Evolutionary conservation across 2,329 filamentous ascomycete genomes (phyloP).

Genomic region (Sphaerostilbella broomeana): DNA sequence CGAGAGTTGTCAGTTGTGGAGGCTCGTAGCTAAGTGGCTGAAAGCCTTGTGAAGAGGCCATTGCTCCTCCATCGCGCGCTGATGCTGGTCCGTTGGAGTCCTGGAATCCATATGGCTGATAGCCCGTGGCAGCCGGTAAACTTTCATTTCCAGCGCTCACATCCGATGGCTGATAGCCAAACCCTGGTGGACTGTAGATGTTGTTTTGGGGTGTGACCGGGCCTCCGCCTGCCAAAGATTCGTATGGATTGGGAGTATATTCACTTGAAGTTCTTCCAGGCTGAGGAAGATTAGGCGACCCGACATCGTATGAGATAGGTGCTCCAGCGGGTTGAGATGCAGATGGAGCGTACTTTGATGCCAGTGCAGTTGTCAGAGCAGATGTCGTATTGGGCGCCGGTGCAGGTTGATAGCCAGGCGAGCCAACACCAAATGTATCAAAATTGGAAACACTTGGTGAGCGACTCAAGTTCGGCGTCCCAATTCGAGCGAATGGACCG

Average conservation of each 20-base stretch:
- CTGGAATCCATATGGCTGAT: conserved; percentile 23
- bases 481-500: conserved; percentile 77
- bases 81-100: conserved; percentile 1
- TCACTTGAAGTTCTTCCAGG: conserved; percentile 26
- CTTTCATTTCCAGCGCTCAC: conserved; percentile 3
- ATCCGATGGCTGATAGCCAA: conserved; percentile 22
- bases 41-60: conserved; percentile 28
- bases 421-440: conserved; percentile 63
- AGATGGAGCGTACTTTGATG: conserved; percentile 30
- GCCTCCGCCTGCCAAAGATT: conserved; percentile 20
- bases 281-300: conserved; percentile 41
- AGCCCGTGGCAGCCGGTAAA: conserved; percentile 15
- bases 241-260: conserved; percentile 30
- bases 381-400: conserved; percentile 28
- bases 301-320: conserved; percentile 28
- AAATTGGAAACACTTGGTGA: conserved; percentile 64
- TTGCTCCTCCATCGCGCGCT: neutral
- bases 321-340: conserved; percentile 14
- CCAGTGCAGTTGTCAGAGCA: conserved; percentile 27
- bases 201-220: conserved; percentile 15
- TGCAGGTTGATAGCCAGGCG: conserved; percentile 25
- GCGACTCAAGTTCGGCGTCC: conserved; percentile 66
- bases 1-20: conserved; percentile 29
- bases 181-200: conserved; percentile 17
- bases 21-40: conserved; percentile 42